These are phyloP conservation scores for Fusarium proliferatum DNA, from an alignment of 2,329 filamentous ascomycete genomes.

Conservation along the genomic window DNA sequence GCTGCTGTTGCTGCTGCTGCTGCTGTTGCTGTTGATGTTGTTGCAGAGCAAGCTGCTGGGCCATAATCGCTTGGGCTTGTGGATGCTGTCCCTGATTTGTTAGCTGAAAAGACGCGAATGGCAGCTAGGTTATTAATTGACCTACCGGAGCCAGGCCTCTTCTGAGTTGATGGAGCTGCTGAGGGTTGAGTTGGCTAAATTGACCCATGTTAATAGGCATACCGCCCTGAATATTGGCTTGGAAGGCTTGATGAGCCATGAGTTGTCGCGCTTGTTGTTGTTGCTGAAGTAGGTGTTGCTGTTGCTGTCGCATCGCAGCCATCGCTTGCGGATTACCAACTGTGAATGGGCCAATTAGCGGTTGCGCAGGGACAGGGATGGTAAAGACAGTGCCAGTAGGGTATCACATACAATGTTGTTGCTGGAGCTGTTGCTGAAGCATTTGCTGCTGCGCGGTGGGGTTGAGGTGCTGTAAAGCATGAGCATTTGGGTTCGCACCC, in stretches of 20 bases:
- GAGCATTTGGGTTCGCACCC: conserved; percentile 71
- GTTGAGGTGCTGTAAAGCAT: conserved; percentile 78
- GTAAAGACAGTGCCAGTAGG: background rate
- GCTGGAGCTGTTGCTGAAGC: conserved; percentile 63
- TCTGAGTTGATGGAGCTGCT: conserved; percentile 64
- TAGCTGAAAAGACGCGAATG: conserved; percentile 14
- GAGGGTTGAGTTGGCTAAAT: conserved; percentile 62
- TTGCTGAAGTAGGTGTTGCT: conserved; percentile 68
- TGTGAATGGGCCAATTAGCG: conserved; percentile 37
- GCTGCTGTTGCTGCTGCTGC: conserved; percentile 50
- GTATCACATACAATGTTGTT: conserved; percentile 50
- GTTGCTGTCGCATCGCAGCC: conserved; percentile 64
- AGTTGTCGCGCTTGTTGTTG: conserved; percentile 66
- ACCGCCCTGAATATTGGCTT: conserved; percentile 61
- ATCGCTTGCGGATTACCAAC: conserved; percentile 53
- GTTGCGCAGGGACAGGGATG: conserved; percentile 18
- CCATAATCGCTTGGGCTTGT: conserved; percentile 55
- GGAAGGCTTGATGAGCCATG: conserved; percentile 66
- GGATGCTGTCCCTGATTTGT: conserved; percentile 46
- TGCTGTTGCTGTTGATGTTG: conserved; percentile 48
- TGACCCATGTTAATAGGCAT: conserved; percentile 65
- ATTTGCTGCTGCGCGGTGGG: conserved; percentile 69
- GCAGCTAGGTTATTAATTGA: conserved; percentile 7
- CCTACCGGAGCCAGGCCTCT: conserved; percentile 56
- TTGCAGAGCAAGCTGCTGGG: conserved; percentile 54